Conservation (phyloP, 129 eudicot genomes). For the Centella asiatica region DNA sequence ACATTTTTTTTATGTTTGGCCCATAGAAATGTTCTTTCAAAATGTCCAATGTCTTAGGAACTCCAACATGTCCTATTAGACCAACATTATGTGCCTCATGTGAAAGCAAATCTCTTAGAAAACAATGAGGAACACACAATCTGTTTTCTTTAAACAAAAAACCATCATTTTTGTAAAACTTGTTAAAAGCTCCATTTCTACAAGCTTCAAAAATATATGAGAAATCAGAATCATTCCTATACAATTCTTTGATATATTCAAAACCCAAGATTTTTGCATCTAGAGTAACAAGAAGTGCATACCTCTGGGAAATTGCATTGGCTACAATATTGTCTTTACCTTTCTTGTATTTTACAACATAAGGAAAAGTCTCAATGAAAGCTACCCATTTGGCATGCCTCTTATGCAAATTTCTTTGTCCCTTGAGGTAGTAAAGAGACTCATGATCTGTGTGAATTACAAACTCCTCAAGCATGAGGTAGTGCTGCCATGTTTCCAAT, state of each 20-base stretch:
- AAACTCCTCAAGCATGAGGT: not conserved
- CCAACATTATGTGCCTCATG: not conserved
- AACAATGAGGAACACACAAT: not conserved
- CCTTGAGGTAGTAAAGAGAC: not conserved
- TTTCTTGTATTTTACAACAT: not conserved
- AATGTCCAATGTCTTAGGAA: not conserved
- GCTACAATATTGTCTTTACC: constrained; percentile 9
- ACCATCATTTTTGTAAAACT: not conserved
- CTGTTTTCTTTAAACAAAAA: not conserved
- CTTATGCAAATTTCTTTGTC: not conserved
- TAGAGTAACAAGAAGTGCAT: not conserved
- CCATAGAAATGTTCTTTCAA: not conserved
- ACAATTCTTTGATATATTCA: constrained; percentile 1
- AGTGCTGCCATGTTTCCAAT: not conserved
- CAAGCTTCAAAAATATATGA: not conserved
- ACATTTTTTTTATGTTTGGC: too few relatives aligned
- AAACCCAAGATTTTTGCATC: constrained; percentile 6
- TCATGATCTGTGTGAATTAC: not conserved
- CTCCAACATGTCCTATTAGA: not conserved
- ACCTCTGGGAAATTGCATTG: constrained; percentile 15
- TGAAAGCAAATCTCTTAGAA: not conserved
- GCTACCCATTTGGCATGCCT: constrained; percentile 11
- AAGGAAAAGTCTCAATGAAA: not conserved
- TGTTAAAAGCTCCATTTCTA: not conserved
- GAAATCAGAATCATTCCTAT: constrained; percentile 8